Evolutionary conservation across 2,329 filamentous ascomycete genomes (phyloP).

Genomic region (Fonsecaea pedrosoi): DNA sequence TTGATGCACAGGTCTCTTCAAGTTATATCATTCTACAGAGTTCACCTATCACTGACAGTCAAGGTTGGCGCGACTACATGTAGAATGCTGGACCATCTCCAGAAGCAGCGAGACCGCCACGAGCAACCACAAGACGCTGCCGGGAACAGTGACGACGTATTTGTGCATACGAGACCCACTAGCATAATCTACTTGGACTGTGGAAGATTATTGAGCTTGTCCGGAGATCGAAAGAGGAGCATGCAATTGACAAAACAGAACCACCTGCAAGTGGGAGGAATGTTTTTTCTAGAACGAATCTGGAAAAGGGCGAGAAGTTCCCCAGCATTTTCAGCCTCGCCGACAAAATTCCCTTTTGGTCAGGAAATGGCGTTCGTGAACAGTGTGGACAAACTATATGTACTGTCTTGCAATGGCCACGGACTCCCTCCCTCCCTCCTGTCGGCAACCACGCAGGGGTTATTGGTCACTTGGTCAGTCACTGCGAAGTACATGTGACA

Average conservation of each 20-base stretch:
- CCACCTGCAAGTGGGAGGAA: too few species aligned
- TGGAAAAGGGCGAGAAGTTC: not conserved
- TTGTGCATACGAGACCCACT: conserved; percentile 39
- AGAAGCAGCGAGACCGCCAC: conserved; percentile 62
- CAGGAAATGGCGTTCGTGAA: not conserved
- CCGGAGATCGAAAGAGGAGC: not conserved
- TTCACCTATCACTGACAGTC: conserved; percentile 26
- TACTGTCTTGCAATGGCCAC: too few species aligned
- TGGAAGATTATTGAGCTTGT: not conserved
- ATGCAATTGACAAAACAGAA: too few species aligned
- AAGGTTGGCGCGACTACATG: conserved; percentile 1
- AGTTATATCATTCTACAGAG: conserved; percentile 21
- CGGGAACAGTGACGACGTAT: conserved; percentile 57
- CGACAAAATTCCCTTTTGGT: not conserved
- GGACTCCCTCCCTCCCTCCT: too few species aligned
- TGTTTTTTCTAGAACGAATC: too few species aligned
- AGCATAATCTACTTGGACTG: not conserved
- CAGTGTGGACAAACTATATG: too few species aligned
- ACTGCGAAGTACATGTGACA: too few species aligned
- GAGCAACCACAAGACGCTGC: conserved; percentile 63
- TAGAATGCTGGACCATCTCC: conserved; percentile 41
- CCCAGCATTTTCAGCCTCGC: not conserved
- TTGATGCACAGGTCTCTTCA: conserved; percentile 36
- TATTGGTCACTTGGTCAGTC: too few species aligned
- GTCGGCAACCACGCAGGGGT: too few species aligned